Percentiles rank a stretch among this genome's conserved stretches.
phyloP scores from a whole-genome alignment of 108 stramenopile species.

The Fragilaria crotonensis region DNA sequence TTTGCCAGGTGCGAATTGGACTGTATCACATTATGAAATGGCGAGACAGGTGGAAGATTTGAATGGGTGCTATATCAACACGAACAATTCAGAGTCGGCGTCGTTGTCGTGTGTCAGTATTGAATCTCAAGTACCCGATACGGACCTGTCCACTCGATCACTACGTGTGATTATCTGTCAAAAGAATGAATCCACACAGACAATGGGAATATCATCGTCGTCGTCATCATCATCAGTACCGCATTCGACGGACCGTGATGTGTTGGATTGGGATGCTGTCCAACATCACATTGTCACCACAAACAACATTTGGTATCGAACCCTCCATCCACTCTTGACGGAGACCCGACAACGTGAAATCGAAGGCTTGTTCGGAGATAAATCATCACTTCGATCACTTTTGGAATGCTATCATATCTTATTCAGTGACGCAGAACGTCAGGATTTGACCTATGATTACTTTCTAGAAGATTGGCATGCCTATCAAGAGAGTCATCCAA shows the following conservation, averaged over 20 bases:
- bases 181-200: too few relatives aligned
- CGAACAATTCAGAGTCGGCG: neutral
- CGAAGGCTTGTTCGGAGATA: slow-evolving; percentile 19
- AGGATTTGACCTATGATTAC: slow-evolving; percentile 62
- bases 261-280: slow-evolving; percentile 33
- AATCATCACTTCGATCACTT: neutral
- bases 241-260: too few relatives aligned
- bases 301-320: slow-evolving; percentile 63
- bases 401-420: slow-evolving; percentile 39
- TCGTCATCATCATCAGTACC: too few relatives aligned
- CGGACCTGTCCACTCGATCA: neutral
- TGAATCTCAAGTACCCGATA: neutral
- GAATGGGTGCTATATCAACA: too few relatives aligned
- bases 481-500: slow-evolving; percentile 20
- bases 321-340: slow-evolving; percentile 63
- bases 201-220: too few relatives aligned
- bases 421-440: slow-evolving; percentile 68
- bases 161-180: too few relatives aligned
- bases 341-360: slow-evolving; percentile 33
- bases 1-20: slow-evolving; percentile 66
- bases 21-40: slow-evolving; percentile 42
- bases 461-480: slow-evolving; percentile 80
- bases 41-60: slow-evolving; percentile 47
- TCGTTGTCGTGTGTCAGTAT: neutral
- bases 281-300: slow-evolving; percentile 43